These are phyloP conservation scores for Yamadazyma dushanensis DNA, from an alignment of 1,139 yeast species.

Conservation along the genomic window DNA sequence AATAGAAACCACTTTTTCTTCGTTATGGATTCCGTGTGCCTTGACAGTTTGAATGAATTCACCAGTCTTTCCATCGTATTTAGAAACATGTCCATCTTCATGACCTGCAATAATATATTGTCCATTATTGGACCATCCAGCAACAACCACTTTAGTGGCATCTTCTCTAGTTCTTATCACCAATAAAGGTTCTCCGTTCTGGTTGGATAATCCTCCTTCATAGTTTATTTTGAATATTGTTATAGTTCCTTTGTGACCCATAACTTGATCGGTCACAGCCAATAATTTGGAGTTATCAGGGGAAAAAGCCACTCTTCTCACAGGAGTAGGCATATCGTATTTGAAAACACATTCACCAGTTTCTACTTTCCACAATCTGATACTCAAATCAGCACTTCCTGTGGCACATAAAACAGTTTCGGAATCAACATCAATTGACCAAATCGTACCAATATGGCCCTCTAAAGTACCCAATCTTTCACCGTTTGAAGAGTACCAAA, in stretches of 20 bases:
- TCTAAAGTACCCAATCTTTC: conserved; percentile 93
- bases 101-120: conserved; percentile 82
- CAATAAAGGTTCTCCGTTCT: conserved; percentile 52
- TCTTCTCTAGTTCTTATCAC: conserved; percentile 64
- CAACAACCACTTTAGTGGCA: conserved; percentile 73
- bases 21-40: conserved; percentile 66
- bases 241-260: conserved; percentile 86
- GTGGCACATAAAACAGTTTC: conserved; percentile 71
- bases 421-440: conserved; percentile 88
- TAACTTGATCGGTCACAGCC: conserved; percentile 86
- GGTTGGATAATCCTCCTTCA: conserved; percentile 38
- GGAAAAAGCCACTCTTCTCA: conserved; percentile 84
- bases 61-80: conserved; percentile 77
- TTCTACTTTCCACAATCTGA: conserved; percentile 80
- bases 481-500: conserved; percentile 95
- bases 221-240: conserved; percentile 61
- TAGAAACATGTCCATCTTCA: conserved; percentile 80
- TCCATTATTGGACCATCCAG: conserved; percentile 83
- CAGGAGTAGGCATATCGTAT: conserved; percentile 81
- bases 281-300: conserved; percentile 70
- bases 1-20: conserved; percentile 52
- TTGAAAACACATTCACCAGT: conserved; percentile 77
- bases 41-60: conserved; percentile 58
- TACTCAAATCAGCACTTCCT: conserved; percentile 87
- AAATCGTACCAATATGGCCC: conserved; percentile 88